Conservation (phyloP, 768 basidiomycete species). For the Kwoniella newhampshirensis region DNA sequence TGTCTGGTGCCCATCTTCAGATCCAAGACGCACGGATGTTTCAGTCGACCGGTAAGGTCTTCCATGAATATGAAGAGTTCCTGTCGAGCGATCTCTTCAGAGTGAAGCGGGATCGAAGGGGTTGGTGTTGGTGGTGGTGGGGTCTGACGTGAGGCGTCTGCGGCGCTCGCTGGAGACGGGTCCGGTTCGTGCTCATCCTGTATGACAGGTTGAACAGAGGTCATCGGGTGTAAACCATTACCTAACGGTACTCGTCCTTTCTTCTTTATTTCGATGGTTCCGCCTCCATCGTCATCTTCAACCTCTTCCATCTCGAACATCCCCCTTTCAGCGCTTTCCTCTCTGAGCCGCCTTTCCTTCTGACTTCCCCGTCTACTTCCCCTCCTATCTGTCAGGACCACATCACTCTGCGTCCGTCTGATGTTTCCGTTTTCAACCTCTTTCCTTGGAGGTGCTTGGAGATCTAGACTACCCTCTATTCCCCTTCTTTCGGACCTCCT, state of each 20-base stretch:
- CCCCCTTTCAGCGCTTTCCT: conserved; percentile 59
- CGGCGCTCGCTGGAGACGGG: not conserved
- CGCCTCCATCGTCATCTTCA: conserved; percentile 54
- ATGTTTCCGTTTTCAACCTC: conserved; percentile 21
- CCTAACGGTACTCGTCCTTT: conserved; percentile 8
- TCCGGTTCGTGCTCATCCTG: not conserved
- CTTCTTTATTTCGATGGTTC: conserved; percentile 8
- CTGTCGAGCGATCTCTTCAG: conserved; percentile 67
- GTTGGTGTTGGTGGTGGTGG: conserved; percentile 7
- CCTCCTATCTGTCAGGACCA: conserved; percentile 34
- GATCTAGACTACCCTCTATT: conserved; percentile 14
- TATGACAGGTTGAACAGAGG: not conserved
- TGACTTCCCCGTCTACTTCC: conserved; percentile 11
- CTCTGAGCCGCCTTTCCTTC: too few species aligned
- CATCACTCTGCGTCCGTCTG: conserved; percentile 46
- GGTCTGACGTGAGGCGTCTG: not conserved
- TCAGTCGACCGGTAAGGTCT: conserved; percentile 88
- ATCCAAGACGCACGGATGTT: conserved; percentile 91
- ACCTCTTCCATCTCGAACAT: conserved; percentile 66
- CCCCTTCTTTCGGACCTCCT: conserved; percentile 1
- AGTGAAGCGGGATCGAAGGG: conserved; percentile 21
- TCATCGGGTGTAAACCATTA: conserved; percentile 20
- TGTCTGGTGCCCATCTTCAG: conserved; percentile 99
- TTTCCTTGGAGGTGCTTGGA: not conserved
- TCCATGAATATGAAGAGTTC: conserved; percentile 99